Evolutionary conservation across 2,329 filamentous ascomycete species (phyloP).

Genomic region (Pseudogymnoascus destructans): DNA sequence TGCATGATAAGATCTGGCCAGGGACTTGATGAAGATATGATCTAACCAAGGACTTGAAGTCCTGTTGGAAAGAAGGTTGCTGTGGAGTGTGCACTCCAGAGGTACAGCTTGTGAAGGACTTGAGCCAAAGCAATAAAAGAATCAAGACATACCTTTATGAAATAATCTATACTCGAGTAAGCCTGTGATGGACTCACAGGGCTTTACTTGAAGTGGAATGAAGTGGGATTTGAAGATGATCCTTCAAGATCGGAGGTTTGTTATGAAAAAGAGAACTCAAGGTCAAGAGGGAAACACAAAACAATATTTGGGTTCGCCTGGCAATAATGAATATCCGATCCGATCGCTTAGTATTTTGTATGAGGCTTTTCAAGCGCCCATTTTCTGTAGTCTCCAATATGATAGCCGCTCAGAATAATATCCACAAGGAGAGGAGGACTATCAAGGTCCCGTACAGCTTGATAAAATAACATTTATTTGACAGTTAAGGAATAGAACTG

Average conservation of each 20-base stretch:
- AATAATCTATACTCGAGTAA: not conserved
- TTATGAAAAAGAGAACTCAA: conserved; percentile 2
- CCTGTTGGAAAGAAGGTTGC: not conserved
- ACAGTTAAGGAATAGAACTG: not conserved
- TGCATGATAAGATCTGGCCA: not conserved
- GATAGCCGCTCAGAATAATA: not conserved
- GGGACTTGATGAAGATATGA: not conserved
- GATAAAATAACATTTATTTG: not conserved
- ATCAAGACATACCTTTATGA: not conserved
- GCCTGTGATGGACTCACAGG: not conserved
- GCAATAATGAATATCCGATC: not conserved
- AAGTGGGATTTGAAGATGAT: not conserved
- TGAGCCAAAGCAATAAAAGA: not conserved
- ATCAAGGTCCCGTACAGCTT: not conserved
- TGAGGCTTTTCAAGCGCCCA: not conserved
- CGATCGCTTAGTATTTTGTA: not conserved
- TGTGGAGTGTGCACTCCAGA: not conserved
- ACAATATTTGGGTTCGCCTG: not conserved
- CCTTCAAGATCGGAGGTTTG: not conserved
- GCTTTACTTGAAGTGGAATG: not conserved
- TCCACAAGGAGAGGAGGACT: not conserved
- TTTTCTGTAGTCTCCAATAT: not conserved
- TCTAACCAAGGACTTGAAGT: not conserved
- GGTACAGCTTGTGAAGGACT: not conserved
- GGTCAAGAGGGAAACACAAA: not conserved